A percentile compares a stretch with the other conserved stretches of the same genome.
Evolutionary conservation across 2,329 filamentous ascomycete species (phyloP).

Genomic region (Fusarium buharicum): DNA sequence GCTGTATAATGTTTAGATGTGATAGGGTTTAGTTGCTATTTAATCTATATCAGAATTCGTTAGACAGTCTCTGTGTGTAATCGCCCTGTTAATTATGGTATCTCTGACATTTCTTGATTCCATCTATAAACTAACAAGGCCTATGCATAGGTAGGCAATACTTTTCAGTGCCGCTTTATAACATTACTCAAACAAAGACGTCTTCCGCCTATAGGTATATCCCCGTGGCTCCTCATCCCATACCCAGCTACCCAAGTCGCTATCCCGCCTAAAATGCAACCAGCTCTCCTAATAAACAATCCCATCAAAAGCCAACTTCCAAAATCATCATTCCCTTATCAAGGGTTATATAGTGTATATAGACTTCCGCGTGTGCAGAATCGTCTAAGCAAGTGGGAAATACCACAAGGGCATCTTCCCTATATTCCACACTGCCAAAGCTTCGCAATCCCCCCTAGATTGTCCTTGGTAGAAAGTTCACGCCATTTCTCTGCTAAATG

Average conservation of each 20-base stretch:
- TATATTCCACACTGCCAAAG: background rate
- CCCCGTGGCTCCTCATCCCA: slow-evolving; percentile 7
- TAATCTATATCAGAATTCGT: too few species aligned
- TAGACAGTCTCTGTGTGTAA: too few species aligned
- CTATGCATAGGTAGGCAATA: background rate
- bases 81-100: too few species aligned
- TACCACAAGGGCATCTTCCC: background rate
- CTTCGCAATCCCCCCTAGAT: background rate
- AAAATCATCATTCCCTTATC: slow-evolving; percentile 1
- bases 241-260: slow-evolving; percentile 28
- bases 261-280: slow-evolving; percentile 16
- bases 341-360: slow-evolving; percentile 11
- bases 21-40: too few species aligned
- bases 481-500: background rate
- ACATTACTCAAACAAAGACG: slow-evolving; percentile 22
- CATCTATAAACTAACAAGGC: slow-evolving; percentile 23
- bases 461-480: background rate
- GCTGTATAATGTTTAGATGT: too few species aligned
- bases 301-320: slow-evolving; percentile 6
- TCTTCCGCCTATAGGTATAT: slow-evolving; percentile 1
- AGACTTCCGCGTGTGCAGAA: background rate
- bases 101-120: slow-evolving; percentile 14
- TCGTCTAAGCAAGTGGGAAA: background rate
- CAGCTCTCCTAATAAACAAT: slow-evolving; percentile 1
- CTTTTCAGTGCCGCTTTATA: slow-evolving; percentile 21